phyloP scores from a whole-genome alignment of 768 basidiomycete species.

The Russula virescens region DNA sequence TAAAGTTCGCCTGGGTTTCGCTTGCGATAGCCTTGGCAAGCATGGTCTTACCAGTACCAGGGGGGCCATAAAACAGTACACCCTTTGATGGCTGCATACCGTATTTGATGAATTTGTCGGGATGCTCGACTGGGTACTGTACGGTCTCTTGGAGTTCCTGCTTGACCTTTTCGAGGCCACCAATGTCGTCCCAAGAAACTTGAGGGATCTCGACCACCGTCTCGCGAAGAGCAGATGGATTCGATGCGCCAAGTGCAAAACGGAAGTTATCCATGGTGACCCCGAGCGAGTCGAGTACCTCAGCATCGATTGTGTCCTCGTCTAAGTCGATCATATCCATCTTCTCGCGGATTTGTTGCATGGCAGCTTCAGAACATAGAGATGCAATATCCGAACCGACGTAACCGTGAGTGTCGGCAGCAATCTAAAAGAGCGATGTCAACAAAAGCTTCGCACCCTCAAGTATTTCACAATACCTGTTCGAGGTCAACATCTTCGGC shows the following conservation, averaged over 20 bases:
- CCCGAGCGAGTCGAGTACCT: conserved; percentile 96
- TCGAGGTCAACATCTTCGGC: conserved; percentile 96
- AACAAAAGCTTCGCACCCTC: conserved; percentile 14
- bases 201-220: conserved; percentile 99
- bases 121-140: conserved; percentile 99
- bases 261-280: conserved; percentile 99
- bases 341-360: conserved; percentile 99
- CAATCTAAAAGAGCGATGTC: conserved; percentile 55
- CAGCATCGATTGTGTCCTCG: conserved; percentile 98
- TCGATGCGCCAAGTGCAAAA: conserved; percentile 94
- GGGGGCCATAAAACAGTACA: conserved; percentile 99
- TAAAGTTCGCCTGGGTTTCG: conserved; percentile 99
- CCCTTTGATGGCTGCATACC: conserved; percentile 99
- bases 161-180: conserved; percentile 99
- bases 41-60: conserved; percentile 99
- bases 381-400: conserved; percentile 98
- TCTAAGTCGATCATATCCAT: conserved; percentile 97
- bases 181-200: conserved; percentile 98
- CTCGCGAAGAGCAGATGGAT: conserved; percentile 97
- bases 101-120: conserved; percentile 99
- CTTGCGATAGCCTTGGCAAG: conserved; percentile 99
- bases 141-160: conserved; percentile 98
- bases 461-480: conserved; percentile 47
- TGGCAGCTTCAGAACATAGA: conserved; percentile 97
- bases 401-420: conserved; percentile 98